Percentiles rank a stretch among this genome's conserved stretches.
These are phyloP conservation scores for Penicillium corylophilum DNA, from an alignment of 2,329 filamentous ascomycete genomes.

Conservation along the genomic window DNA sequence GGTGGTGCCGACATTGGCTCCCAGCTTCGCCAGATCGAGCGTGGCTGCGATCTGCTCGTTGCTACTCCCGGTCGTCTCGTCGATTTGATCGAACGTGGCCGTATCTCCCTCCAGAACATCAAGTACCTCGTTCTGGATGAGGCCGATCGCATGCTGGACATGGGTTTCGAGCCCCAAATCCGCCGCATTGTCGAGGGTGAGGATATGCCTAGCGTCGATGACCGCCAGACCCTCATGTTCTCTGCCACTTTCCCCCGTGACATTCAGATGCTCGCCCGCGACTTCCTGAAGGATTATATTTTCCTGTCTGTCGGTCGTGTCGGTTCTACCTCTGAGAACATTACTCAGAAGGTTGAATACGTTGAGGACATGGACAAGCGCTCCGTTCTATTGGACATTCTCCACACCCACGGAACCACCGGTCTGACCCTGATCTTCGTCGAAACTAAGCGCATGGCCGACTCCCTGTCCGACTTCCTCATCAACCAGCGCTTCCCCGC, in stretches of 20 bases:
- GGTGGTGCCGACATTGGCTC: slow-evolving; percentile 98
- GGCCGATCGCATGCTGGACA: slow-evolving; percentile 99
- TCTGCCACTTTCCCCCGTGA: slow-evolving; percentile 98
- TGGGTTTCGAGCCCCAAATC: slow-evolving; percentile 99
- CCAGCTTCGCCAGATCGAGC: slow-evolving; percentile 97
- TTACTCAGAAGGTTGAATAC: slow-evolving; percentile 98
- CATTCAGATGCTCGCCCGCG: slow-evolving; percentile 97
- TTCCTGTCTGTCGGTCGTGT: slow-evolving; percentile 99
- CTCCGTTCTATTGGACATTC: slow-evolving; percentile 93
- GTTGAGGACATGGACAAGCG: slow-evolving; percentile 97
- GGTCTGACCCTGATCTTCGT: slow-evolving; percentile 97
- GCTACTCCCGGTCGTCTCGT: slow-evolving; percentile 96
- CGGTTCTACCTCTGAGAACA: slow-evolving; percentile 99
- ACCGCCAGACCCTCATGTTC: slow-evolving; percentile 99
- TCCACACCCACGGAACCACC: slow-evolving; percentile 80
- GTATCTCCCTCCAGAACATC: slow-evolving; percentile 97
- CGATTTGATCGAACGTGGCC: slow-evolving; percentile 96
- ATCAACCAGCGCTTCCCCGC: slow-evolving; percentile 99
- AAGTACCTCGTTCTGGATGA: slow-evolving; percentile 99
- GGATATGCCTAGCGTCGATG: slow-evolving; percentile 84
- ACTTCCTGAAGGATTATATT: slow-evolving; percentile 98
- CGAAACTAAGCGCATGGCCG: slow-evolving; percentile 99
- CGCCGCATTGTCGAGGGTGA: slow-evolving; percentile 97
- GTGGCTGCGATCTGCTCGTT: slow-evolving; percentile 92
- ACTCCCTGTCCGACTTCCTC: slow-evolving; percentile 94